phyloP scores from a whole-genome alignment of 495 filamentous ascomycete species.

The Achaetomiella virescens region DNA sequence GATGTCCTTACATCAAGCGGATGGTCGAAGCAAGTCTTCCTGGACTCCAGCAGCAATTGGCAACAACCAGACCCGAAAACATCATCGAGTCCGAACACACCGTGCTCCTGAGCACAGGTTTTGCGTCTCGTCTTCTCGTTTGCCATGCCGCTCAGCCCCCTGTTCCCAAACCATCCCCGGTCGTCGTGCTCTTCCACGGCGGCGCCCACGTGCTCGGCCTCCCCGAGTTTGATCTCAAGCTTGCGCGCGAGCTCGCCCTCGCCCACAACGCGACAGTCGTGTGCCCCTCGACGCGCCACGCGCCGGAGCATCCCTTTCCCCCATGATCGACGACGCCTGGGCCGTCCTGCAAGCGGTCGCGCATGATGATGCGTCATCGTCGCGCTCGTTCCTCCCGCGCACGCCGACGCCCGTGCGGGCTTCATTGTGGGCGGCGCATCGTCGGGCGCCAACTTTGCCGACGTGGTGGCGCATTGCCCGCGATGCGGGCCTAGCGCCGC shows the following conservation, averaged over 20 bases:
- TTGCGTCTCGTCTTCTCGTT: conserved; percentile 14
- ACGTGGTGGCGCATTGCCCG: conserved; percentile 5
- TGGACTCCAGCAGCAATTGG: not conserved
- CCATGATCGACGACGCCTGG: conserved; percentile 3
- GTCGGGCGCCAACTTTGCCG: conserved; percentile 8
- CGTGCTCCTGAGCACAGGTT: conserved; percentile 47
- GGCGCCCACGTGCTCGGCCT: conserved; percentile 8
- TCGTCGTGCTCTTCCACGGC: conserved; percentile 10
- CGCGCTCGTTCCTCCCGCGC: not conserved
- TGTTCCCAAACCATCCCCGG: not conserved
- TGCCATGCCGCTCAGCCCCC: conserved; percentile 20
- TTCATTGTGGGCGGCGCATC: conserved; percentile 7
- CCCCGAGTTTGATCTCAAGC: conserved; percentile 2
- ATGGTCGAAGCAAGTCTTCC: conserved; percentile 1
- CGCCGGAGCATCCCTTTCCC: conserved; percentile 1
- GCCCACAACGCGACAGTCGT: conserved; percentile 2
- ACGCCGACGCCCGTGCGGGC: not conserved
- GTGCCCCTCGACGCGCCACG: conserved; percentile 2
- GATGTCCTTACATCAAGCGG: not conserved
- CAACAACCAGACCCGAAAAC: not conserved
- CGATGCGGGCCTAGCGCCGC: not conserved
- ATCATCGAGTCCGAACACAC: conserved; percentile 26
- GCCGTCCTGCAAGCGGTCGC: not conserved
- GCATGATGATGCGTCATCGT: not conserved
- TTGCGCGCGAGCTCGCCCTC: not conserved